Base-by-base conservation (phyloP, 768 basidiomycete genomes). In the Megacollybia marginata region DNA sequence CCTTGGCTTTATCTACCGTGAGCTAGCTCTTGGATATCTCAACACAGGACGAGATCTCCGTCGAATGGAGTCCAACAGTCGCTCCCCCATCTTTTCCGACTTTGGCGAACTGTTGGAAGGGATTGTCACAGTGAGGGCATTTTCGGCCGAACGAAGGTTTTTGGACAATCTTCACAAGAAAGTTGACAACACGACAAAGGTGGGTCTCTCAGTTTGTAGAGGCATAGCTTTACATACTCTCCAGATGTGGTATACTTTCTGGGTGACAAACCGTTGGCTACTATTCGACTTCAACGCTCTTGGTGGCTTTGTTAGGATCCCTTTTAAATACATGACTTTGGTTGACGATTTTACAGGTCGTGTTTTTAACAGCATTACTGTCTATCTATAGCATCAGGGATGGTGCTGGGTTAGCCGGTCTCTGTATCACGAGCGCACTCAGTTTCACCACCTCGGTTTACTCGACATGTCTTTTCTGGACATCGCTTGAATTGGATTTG, bases 111-210 rank as follows among this genome's bases (percentile, higher is more conserved):
- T 93, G 9, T 65, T 95, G 16, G 88, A 92, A 47, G 92, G 92
- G 19, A 88, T 94, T 42, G 88, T 92, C n/a, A 92, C 92, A 5
- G 88, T 95, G 38, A 79, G 93, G 50, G 93, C 93, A 0, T 97
- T 95, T 68, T 84, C 87, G 1, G 85, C 82, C 0, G 92, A 95
- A 60, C 68, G 69, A 36, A 69, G 79, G 5, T 95, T 97, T 73
- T 68, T 93, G 56, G 76, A 87, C 48, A 76, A 76, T 51, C 67
- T 94, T 4, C 88, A 89, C 59, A 55, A 55, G 1, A 90, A 88
- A 61, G 76, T 92, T 31, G 86, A 92, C 53, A 66, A 73, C 46
- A 91, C 85, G n/a, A 91, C 80, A 10, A 80, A 84, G 79, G 86
- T 85, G 49, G 34, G 55, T 52, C 48, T 19, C 47, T 18, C 19